Base-by-base conservation (phyloP, 352 stramenopile species). In the Phytopythium ostracodes region DNA sequence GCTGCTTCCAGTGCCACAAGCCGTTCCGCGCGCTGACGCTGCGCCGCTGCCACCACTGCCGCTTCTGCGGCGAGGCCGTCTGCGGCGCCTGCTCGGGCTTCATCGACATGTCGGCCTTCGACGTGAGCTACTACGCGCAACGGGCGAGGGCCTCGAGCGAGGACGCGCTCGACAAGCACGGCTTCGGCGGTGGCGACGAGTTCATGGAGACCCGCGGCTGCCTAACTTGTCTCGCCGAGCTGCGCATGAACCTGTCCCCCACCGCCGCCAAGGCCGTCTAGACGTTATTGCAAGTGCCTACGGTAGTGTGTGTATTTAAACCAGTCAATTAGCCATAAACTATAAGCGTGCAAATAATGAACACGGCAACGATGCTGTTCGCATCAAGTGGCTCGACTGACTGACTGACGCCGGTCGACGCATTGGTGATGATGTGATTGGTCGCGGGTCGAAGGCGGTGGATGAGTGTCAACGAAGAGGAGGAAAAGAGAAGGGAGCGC, bases 11-110 rank as follows among this genome's bases (percentile, higher is more conserved):
- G 49, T 91, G 81, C 42, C 58, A 78, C 40, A 87, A 87, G 68
- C 69, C 64, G 20, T 90, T 90, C 60, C 75, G 77, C 31, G 72
- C 79, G 17, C 90, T 93, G 63, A 73, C 77, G 14, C 91, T 93
- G 65, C 73, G 80, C 4, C 72, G 70, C 55, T 82, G 77, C 53
- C 76, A 91, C 60, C 79, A 89, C 67, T 91, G 82, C 52, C 82
- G 82, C 1, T 77, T 91, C 49, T 91, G 82, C 58, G 82, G 79
- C 15, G 77, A 88, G 59, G 75, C 77, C 3, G 75, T 91, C 18
- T 91, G 79, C 56, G 73, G 67, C 38, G 75, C 72, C 15, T 91
- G 82, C 62, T 91, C 79, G 9, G 73, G 76, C 27, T 84, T 84
- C 31, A 68, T 89, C 35, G 69, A 88, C 44, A 66, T 79, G 64